These are phyloP conservation scores for Gynostemma pentaphyllum DNA, from an alignment of 306 rosid genomes.

Conservation along the genomic window DNA sequence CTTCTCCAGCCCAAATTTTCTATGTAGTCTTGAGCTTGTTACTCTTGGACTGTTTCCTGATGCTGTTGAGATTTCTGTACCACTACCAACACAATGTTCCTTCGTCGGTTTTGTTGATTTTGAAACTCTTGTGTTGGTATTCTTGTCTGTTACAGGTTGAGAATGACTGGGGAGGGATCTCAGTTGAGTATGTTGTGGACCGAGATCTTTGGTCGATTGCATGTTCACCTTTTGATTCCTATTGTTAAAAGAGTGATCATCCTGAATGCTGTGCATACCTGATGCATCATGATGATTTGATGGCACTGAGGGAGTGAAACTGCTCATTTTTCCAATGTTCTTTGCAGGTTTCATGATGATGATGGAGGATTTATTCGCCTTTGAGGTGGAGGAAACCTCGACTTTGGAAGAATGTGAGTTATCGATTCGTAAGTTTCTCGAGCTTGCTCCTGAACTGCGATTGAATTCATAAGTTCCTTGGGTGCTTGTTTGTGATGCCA, in stretches of 20 bases:
- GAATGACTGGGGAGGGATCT: conserved; percentile 22
- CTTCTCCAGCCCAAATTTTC: conserved; percentile 49
- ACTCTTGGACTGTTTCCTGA: conserved; percentile 23
- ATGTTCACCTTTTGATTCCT: conserved; percentile 28
- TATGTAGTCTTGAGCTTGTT: conserved; percentile 47
- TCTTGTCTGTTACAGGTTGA: conserved; percentile 23
- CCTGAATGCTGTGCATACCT: conserved; percentile 17
- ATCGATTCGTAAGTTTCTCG: conserved; percentile 21
- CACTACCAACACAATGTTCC: conserved; percentile 16
- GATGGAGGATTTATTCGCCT: conserved; percentile 31
- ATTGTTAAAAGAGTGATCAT: conserved; percentile 19
- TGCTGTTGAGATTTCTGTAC: conserved; percentile 23
- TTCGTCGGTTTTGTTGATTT: conserved; percentile 28
- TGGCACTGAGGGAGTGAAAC: conserved; percentile 17
- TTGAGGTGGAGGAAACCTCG: conserved; percentile 8
- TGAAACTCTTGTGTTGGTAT: conserved; percentile 22
- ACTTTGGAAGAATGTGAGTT: conserved; percentile 11
- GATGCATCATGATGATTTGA: conserved; percentile 23
- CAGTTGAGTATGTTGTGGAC: conserved; percentile 18
- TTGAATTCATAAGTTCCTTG: conserved; percentile 18
- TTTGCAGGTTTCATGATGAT: conserved; percentile 51
- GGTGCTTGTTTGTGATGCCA: conserved; percentile 23
- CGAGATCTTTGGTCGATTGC: conserved; percentile 22
- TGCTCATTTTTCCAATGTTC: conserved; percentile 26
- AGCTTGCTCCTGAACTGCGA: conserved; percentile 36